Evolutionary conservation across 2,329 filamentous ascomycete species (phyloP), one percentile per base, ranked within the genome.

Genomic region (Colletotrichum phormii): DNA sequence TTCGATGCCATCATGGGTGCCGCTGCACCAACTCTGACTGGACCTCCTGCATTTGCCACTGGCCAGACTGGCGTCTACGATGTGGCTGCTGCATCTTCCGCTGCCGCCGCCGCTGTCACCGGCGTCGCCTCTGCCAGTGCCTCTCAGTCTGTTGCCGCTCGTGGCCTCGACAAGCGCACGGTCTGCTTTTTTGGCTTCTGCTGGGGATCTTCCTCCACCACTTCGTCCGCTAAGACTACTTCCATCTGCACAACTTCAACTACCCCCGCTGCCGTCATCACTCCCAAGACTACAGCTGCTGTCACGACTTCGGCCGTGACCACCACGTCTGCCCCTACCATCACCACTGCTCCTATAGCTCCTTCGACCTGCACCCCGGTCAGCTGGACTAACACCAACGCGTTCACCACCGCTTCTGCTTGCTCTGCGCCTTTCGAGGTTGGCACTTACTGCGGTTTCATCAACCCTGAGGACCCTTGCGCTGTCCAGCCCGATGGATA

Each of bases 401-500:
- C 61, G 1, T 73, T 73, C 4, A 73, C 71, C 1, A 64, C 71
- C 31, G 71, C 61, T 1, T 31, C 71, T 2, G n/a, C 22, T 6
- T 73, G 71, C 5, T 9, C 60, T 15, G 60, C 54, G 1, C 61
- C 71, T 2, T 73, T 24, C 2, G 71, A 73, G 11, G 66, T 73
- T 12, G 71, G 71, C 15, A 73, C 71, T 22, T 73, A 51, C 55
- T 73, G 71, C 1, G 71, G 71, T 1, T 73, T 73, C 15, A 46
- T 71, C 2, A 73, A 73, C 71, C 71, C 71, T 4, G 71, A 73
- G 13, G 71, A 73, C 37, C 71, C 71, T 42, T 71, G 71, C 35
- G 66, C 71, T 11, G 26, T 60, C 7, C 71, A 73, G 33, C 66
- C 71, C 3, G 55, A 57, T 33, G 67, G 71, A 46, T 24, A 42